Evolutionary conservation across 352 stramenopile species (phyloP).

Genomic region (Globisporangium spinosum): DNA sequence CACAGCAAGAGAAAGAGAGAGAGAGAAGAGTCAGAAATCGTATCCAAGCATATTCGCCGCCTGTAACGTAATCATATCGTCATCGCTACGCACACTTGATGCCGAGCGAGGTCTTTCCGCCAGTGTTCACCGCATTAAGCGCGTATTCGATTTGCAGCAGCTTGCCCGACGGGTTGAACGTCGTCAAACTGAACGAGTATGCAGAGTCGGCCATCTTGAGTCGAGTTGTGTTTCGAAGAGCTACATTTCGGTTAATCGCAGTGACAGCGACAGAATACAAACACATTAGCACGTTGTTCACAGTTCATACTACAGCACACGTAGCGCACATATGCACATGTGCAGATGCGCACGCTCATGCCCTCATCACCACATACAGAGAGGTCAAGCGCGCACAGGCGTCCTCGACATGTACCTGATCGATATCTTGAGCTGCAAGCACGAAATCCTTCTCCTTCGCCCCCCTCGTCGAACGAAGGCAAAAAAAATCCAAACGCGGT

Average conservation of each 20-base stretch:
- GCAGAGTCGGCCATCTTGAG: slow-evolving; percentile 93
- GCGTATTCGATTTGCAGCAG: slow-evolving; percentile 99
- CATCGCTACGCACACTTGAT: slow-evolving; percentile 85
- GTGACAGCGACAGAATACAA: neutral
- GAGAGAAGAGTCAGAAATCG: neutral
- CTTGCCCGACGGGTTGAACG: slow-evolving; percentile 98
- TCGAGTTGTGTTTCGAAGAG: slow-evolving; percentile 9
- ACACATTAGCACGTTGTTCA: neutral
- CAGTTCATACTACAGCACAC: neutral
- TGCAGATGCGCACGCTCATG: neutral
- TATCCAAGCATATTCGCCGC: neutral
- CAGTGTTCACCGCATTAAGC: slow-evolving; percentile 96
- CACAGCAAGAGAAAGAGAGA: neutral
- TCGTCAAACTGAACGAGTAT: slow-evolving; percentile 99
- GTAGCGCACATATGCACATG: neutral
- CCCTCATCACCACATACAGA: neutral
- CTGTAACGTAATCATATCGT: neutral
- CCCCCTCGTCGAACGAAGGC: slow-evolving; percentile 15
- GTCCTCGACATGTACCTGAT: slow-evolving; percentile 8
- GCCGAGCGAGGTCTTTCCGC: slow-evolving; percentile 96
- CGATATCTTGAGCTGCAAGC: slow-evolving; percentile 27
- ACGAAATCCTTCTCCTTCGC: slow-evolving; percentile 20
- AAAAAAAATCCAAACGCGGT: slow-evolving; percentile 16
- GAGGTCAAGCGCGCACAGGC: neutral
- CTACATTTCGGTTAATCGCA: neutral